Evolutionary conservation across 2,329 filamentous ascomycete species (phyloP), one percentile per base, ranked within the genome.

Genomic region (Penicillium concentricum): DNA sequence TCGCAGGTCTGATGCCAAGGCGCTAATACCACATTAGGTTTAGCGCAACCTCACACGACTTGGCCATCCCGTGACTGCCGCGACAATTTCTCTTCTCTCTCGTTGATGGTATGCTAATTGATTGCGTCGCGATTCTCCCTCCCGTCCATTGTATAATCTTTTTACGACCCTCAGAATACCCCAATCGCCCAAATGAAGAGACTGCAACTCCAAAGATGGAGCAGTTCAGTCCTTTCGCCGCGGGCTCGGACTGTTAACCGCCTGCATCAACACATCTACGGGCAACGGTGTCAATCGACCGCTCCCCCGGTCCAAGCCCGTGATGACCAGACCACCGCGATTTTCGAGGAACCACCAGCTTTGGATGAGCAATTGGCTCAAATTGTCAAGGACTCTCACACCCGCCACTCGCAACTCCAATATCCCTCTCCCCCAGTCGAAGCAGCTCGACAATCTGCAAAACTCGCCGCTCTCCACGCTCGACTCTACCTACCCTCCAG

Each of bases 381-480:
- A 60, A 64, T 61, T 67, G 67, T 65, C 28, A 41, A 52, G 37
- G 57, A 54, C 35, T 57, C 56, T 51, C 59, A 70, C 59, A 61
- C 66, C 58, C 66, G 65, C 67, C 63, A 70, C 66, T 62, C 69
- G 56, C 67, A 71, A 62, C 73, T 76, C 54, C 74, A 76, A 60
- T 80, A 88, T 62, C 89, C 90, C 51, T 93, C 91, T 68, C 91
- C 91, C 64, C 84, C 84, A 53, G 85, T 87, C 63, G 78, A 83
- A 67, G 82, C 82, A 63, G 89, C 91, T 42, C 77, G 81, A 58
- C 75, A 81, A 63, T 97, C 93, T 45, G 87, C 92, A 61, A 97
- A 97, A 80, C 88, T 99, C 67, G 87, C 92, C 62, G 92, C 94
- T 63, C 85, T 99, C 44, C 92, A 97, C 75, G 91, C 92, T 67